Conservation (phyloP, 441 rosid species). For the Croton laevigatus region DNA sequence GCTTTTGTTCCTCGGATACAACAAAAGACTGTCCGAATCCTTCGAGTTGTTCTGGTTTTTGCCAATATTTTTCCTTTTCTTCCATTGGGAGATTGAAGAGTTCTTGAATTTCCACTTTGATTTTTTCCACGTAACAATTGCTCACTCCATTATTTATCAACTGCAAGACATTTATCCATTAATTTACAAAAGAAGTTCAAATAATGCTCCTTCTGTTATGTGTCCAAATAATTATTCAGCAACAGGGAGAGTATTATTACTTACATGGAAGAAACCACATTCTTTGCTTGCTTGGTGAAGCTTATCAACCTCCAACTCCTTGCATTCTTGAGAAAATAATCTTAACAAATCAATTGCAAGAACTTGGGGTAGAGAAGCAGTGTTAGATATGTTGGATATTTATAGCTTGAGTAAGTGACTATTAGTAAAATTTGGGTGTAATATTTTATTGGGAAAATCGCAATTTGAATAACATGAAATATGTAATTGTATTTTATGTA, state of each 20-base stretch:
- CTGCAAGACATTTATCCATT: conserved; percentile 6
- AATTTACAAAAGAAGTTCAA: no score
- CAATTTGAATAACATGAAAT: no score
- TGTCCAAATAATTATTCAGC: no score
- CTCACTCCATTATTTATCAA: conserved; percentile 28
- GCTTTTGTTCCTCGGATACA: background rate
- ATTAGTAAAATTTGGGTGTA: no score
- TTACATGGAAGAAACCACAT: conserved; percentile 40
- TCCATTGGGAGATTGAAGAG: conserved; percentile 6
- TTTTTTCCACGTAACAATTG: conserved; percentile 12
- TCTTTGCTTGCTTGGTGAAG: conserved; percentile 29
- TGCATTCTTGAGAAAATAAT: conserved; percentile 9
- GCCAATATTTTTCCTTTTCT: background rate
- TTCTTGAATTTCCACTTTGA: conserved; percentile 17
- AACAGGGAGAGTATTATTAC: no score
- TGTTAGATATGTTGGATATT: background rate
- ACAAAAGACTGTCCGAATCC: background rate
- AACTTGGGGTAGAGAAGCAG: no score
- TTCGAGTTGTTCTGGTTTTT: background rate
- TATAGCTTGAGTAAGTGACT: no score
- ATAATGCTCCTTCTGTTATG: no score
- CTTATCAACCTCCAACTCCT: conserved; percentile 18
- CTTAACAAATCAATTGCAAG: conserved; percentile 28
- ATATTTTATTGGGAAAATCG: no score
- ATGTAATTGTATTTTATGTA: no score